A percentile compares a stretch with the other conserved stretches of the same genome.
Evolutionary conservation across 1,284 basidiomycete species (phyloP).

Genomic region (Ceratobasidium sp.): DNA sequence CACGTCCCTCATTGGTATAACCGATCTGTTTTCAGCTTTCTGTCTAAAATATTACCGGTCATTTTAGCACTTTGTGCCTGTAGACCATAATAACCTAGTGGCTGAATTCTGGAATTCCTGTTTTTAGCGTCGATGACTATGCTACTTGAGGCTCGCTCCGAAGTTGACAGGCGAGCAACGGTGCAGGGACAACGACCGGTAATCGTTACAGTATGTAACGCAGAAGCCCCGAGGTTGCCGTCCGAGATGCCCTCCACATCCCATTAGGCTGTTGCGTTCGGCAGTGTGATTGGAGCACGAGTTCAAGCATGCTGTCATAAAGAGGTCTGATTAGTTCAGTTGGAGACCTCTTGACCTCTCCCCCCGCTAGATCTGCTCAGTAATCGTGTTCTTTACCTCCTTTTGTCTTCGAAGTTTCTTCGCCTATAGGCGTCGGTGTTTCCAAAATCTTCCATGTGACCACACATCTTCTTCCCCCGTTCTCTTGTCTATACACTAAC

Average conservation of each 20-base stretch:
- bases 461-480: neutral
- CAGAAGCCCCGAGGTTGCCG: constrained; percentile 5
- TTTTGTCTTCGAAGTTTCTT: constrained; percentile 7
- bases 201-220: neutral
- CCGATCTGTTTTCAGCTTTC: no score
- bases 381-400: neutral
- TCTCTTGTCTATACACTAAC: neutral
- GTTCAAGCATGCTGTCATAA: neutral
- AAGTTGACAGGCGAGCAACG: constrained; percentile 8
- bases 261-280: constrained; percentile 22
- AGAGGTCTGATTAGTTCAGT: neutral
- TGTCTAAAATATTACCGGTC: no score
- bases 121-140: no score
- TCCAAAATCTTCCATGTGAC: constrained; percentile 17
- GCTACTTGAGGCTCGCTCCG: neutral
- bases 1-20: no score
- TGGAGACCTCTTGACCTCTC: neutral
- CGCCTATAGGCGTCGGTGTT: constrained; percentile 8
- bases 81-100: no score
- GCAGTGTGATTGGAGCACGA: constrained; percentile 5
- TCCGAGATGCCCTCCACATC: constrained; percentile 21
- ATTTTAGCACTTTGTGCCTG: no score
- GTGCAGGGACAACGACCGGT: neutral
- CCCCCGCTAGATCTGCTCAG: constrained; percentile 9
- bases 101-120: no score